These are phyloP conservation scores for Chimonanthus praecox DNA, from an alignment of 164 flowering plant species.

Conservation along the genomic window DNA sequence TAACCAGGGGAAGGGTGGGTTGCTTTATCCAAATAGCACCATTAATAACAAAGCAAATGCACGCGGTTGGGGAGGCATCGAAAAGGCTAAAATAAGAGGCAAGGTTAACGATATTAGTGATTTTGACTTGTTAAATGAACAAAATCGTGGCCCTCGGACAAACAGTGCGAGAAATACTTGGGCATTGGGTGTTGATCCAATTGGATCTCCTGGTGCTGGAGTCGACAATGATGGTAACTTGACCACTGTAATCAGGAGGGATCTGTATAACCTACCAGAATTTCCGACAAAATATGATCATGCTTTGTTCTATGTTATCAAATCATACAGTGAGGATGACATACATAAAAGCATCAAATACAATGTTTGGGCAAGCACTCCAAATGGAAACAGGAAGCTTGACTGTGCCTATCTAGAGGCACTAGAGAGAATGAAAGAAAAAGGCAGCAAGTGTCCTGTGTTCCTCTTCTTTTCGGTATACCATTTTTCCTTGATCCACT, in stretches of 20 bases:
- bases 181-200: conserved; percentile 19
- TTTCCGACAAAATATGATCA: conserved; percentile 50
- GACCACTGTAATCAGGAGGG: conserved; percentile 29
- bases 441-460: conserved; percentile 46
- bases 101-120: conserved; percentile 26
- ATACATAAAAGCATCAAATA: conserved; percentile 80
- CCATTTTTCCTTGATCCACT: conserved; percentile 7
- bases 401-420: conserved; percentile 62
- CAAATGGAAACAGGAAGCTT: conserved; percentile 70
- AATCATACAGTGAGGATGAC: conserved; percentile 85
- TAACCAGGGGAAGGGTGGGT: conserved; percentile 32
- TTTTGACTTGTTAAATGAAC: conserved; percentile 38
- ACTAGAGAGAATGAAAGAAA: conserved; percentile 30
- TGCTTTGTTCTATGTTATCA: conserved; percentile 69
- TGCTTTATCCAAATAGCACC: conserved; percentile 30
- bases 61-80: conserved; percentile 30
- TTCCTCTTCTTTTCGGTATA: conserved; percentile 78
- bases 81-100: conserved; percentile 36
- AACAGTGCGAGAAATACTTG: conserved; percentile 20
- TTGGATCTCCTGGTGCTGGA: conserved; percentile 16
- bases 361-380: conserved; percentile 85
- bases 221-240: conserved; percentile 15
- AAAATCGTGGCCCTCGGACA: conserved; percentile 51
- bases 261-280: conserved; percentile 52
- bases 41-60: conserved; percentile 29